Evolutionary conservation across 805 yeast species (phyloP), one percentile per base, ranked within the genome.

Genomic region (Barnettozyma vustinii): DNA sequence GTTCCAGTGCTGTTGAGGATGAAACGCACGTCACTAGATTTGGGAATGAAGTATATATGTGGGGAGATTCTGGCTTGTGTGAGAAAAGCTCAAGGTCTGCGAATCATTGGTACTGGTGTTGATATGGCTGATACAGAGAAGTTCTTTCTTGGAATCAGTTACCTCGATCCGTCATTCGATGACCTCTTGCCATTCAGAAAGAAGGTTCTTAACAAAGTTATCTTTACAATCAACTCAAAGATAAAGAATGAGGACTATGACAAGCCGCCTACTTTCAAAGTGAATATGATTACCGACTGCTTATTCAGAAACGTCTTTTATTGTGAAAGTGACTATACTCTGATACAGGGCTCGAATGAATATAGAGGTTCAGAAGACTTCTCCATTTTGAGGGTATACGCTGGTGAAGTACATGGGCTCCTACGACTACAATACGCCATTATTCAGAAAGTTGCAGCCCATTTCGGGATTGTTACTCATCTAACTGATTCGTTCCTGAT

Each of bases 131-230:
- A 50, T 25, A 25, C 44, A 4, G 64, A 60, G 41, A 52, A 47
- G 1, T 44, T 52, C 9, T 51, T 44, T 9, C 27, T 49, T 8
- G 19, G 43, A 2, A 9, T 55, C 20, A 45, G 52, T 33, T 37
- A 40, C n/a, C 26, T 58, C 5, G 64, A 60, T 35, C 45, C 55
- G 10, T 56, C 55, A 12, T 59, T 52, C 40, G 60, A 59, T 45
- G 30, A 42, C 8, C 32, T 60, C 10, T 25, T 54, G 2, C 55
- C 54, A 7, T 51, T 33, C 26, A 52, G 64, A 42, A 40, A 46
- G 1, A 21, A 16, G 2, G 42, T 48, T 1, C n/a, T 56, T 1
- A 39, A 49, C 1, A 32, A 41, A 5, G 45, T 50, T 2, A 40
- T 49, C 3, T 3, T n/a, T 9, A 39, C 26, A n/a, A 43, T 55